These are phyloP conservation scores for Escallonia rubra DNA, from an alignment of 129 eudicot genomes.

Conservation along the genomic window DNA sequence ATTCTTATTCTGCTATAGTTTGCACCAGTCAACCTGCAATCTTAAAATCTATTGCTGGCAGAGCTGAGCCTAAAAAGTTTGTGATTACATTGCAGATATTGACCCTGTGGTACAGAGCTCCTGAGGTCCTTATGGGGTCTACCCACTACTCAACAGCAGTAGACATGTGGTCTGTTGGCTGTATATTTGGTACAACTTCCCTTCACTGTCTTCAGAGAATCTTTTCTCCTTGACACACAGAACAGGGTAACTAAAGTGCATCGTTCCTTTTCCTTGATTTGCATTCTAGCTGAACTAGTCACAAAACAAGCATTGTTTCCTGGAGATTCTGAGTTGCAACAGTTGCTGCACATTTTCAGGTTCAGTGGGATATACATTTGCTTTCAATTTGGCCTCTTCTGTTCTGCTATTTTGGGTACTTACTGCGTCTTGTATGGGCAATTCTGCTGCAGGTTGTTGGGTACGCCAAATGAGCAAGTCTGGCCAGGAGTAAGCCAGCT, in stretches of 20 bases:
- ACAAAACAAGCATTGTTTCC: conserved; percentile 72
- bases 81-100: conserved; percentile 49
- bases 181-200: conserved; percentile 67
- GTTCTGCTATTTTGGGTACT: not conserved
- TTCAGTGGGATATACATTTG: conserved; percentile 4
- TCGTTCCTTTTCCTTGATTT: conserved; percentile 7
- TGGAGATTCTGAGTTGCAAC: conserved; percentile 95
- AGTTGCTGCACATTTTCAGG: conserved; percentile 95
- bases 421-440: not conserved
- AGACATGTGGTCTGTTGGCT: conserved; percentile 98
- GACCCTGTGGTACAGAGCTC: conserved; percentile 97
- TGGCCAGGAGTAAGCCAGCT: conserved; percentile 92
- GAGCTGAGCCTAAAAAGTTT: not conserved
- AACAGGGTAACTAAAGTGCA: not conserved
- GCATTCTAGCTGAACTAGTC: conserved; percentile 60
- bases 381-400: not conserved
- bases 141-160: conserved; percentile 94
- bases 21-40: too few relatives aligned
- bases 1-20: not conserved
- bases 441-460: conserved; percentile 54
- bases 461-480: conserved; percentile 81
- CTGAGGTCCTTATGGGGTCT: conserved; percentile 93
- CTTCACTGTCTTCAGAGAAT: not conserved
- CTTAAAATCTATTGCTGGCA: too few relatives aligned
- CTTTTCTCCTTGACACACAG: not conserved